Conservation (phyloP, 441 rosid species). For the Gossypium laxum region DNA sequence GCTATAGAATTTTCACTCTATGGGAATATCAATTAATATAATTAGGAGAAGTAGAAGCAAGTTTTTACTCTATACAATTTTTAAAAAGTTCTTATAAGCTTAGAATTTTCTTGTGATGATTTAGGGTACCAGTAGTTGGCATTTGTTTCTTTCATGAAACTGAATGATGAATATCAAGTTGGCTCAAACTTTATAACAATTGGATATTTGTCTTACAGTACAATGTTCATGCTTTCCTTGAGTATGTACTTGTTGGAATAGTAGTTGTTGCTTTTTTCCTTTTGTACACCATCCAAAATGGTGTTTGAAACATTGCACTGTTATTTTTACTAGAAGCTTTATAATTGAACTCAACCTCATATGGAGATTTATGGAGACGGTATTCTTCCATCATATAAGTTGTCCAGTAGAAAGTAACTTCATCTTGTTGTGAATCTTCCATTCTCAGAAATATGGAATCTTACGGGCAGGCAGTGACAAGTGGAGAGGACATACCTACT, state of each 20-base stretch:
- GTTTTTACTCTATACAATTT: not conserved
- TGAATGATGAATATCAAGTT: not conserved
- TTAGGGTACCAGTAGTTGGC: not conserved
- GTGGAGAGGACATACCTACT: conserved; percentile 38
- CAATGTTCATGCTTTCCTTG: not conserved
- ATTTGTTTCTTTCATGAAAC: not conserved
- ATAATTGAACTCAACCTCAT: not conserved
- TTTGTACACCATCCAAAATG: not conserved
- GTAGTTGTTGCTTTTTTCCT: not conserved
- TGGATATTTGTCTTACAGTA: not conserved
- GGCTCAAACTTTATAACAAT: not conserved
- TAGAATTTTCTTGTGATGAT: not conserved
- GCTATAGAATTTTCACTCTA: conserved; percentile 1
- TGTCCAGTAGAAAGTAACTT: not conserved
- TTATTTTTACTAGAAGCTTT: not conserved
- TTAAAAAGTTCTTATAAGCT: not conserved
- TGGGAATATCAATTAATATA: conserved; percentile 8
- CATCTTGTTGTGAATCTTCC: conserved; percentile 16
- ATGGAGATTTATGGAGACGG: not conserved
- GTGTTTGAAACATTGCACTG: not conserved
- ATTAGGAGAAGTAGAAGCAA: conserved; percentile 1
- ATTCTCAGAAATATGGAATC: conserved; percentile 38
- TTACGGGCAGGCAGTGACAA: conserved; percentile 31
- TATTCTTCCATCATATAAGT: not conserved
- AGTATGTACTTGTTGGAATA: not conserved